Conservation (phyloP, 305 asterid species). For the Fraxinus albicans region DNA sequence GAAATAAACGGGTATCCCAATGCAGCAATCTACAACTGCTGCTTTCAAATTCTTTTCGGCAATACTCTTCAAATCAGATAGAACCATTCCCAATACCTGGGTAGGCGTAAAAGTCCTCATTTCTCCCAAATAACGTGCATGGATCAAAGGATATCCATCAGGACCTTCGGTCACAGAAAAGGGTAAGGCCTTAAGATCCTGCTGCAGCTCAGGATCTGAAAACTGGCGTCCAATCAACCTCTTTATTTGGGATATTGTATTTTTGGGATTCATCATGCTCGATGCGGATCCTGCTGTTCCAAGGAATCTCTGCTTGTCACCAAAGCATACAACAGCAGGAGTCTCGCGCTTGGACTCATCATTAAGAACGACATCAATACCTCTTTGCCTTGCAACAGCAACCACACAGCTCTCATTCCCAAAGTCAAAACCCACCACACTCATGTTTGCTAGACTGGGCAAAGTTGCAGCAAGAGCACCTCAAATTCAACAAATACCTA, state of each 20-base stretch:
- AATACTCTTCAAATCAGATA: constrained; percentile 78
- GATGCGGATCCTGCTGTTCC: constrained; percentile 99
- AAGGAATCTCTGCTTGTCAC: constrained; percentile 92
- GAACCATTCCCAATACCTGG: constrained; percentile 82
- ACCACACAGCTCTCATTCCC: constrained; percentile 93
- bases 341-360: constrained; percentile 95
- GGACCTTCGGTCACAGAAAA: constrained; percentile 77
- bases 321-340: constrained; percentile 85
- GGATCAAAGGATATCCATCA: constrained; percentile 82
- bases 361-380: constrained; percentile 90
- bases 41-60: constrained; percentile 84
- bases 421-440: constrained; percentile 93
- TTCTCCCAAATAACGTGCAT: constrained; percentile 79
- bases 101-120: constrained; percentile 75
- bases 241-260: constrained; percentile 84
- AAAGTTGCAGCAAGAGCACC: constrained; percentile 6
- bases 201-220: constrained; percentile 87
- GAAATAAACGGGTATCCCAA: constrained; percentile 87
- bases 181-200: constrained; percentile 68
- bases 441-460: constrained; percentile 50
- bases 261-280: constrained; percentile 92
- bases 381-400: constrained; percentile 94
- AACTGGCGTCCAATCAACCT: constrained; percentile 73
- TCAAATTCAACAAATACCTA: background rate
- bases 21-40: constrained; percentile 90